phyloP scores from a whole-genome alignment of 1,284 basidiomycete genomes.

The Butyriboletus regius region DNA sequence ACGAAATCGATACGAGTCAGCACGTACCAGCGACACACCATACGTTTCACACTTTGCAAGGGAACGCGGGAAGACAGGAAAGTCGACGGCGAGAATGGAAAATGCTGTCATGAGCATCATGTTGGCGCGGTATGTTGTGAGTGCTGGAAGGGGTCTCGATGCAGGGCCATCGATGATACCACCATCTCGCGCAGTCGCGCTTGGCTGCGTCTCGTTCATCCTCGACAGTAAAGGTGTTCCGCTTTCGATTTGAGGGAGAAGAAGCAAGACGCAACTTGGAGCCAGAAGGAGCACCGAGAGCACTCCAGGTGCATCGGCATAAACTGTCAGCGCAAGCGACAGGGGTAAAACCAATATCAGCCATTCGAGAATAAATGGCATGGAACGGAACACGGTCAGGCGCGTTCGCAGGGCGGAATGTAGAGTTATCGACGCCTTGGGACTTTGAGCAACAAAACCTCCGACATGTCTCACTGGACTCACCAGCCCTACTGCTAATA shows the following conservation, averaged over 20 bases:
- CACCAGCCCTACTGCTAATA: conserved; percentile 69
- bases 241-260: conserved; percentile 39
- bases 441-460: conserved; percentile 15
- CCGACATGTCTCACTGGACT: conserved; percentile 29
- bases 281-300: conserved; percentile 49
- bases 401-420: conserved; percentile 55
- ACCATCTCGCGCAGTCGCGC: conserved; percentile 19
- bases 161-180: conserved; percentile 1
- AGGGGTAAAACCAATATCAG: conserved; percentile 66
- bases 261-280: conserved; percentile 40
- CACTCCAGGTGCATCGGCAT: conserved; percentile 51
- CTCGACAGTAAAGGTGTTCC: conserved; percentile 49
- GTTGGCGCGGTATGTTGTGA: conserved; percentile 87
- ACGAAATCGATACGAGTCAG: background rate
- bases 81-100: conserved; percentile 93
- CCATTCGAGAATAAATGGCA: conserved; percentile 54
- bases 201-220: conserved; percentile 21
- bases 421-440: conserved; percentile 63
- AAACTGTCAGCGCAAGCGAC: conserved; percentile 71
- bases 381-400: conserved; percentile 32
- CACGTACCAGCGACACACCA: conserved; percentile 76
- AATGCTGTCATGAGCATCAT: conserved; percentile 92
- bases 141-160: conserved; percentile 50
- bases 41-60: conserved; percentile 92
- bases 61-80: conserved; percentile 79